Percentiles rank a stretch among this genome's conserved stretches.
Conservation (phyloP, 441 rosid genomes). For the Pelargonium exstipulatum region DNA sequence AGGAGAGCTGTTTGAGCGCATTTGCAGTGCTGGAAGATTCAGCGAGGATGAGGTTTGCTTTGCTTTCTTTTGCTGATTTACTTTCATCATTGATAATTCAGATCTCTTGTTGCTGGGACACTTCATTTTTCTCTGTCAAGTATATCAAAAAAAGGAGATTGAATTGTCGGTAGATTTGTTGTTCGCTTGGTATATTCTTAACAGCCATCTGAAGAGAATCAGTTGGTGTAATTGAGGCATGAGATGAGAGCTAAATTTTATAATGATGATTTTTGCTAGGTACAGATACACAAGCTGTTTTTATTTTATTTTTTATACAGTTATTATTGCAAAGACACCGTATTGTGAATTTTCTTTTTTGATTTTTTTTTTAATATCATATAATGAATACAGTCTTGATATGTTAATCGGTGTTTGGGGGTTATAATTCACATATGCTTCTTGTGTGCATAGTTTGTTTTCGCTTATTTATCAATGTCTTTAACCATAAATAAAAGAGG, state of each 20-base stretch:
- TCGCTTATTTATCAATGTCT: no score
- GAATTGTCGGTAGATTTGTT: neutral
- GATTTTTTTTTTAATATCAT: no score
- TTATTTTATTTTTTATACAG: neutral
- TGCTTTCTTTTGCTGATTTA: neutral
- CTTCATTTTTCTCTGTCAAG: neutral
- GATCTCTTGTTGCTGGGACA: neutral
- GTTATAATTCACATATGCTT: no score
- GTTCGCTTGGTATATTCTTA: no score
- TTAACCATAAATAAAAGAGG: neutral
- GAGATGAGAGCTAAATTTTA: neutral
- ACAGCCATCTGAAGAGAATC: no score
- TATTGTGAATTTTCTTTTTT: no score
- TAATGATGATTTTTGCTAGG: slow-evolving; percentile 40
- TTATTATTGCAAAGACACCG: neutral
- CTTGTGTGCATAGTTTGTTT: no score
- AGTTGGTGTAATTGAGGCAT: neutral
- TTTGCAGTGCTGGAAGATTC: slow-evolving; percentile 86
- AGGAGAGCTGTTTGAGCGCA: slow-evolving; percentile 81
- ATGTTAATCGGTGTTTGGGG: no score
- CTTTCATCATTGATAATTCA: neutral
- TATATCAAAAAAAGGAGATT: neutral
- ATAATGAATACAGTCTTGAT: no score
- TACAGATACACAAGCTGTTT: slow-evolving; percentile 10
- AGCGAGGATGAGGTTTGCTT: slow-evolving; percentile 80